Evolutionary conservation across 192 early-diverging fungal species (phyloP), one percentile per base, ranked within the genome.

Genomic region (Coemansia sp.): DNA sequence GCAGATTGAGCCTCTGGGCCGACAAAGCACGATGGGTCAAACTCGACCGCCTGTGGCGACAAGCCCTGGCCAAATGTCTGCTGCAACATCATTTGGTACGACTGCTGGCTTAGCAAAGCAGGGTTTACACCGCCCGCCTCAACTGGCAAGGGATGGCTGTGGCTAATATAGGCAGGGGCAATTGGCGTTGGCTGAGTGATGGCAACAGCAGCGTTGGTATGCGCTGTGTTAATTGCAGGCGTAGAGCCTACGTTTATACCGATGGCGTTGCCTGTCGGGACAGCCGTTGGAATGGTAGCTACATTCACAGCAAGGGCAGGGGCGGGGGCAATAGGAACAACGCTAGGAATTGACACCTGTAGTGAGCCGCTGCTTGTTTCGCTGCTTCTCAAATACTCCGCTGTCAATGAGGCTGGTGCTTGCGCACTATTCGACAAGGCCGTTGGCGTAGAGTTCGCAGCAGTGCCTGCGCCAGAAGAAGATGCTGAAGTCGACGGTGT

Each of bases 21-120:
- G 36, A 68, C 52, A 60, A 71, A 77, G 62, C 75, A 77, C 38
- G 75, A 77, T 2, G 69, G 62, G 44, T 77, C 75, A 71, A 77
- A 71, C 44, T 77, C 75, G n/a, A 62, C 53, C 51, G 75, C 57
- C 38, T 64, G 68, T 9, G 75, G 75, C 15, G 68, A 77, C 60
- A 71, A 60, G 62, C 68, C 75, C 11, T 67, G 63, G 21, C 74
- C 74, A 66, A 76, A 34, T 11, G 63, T 46, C 21, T 70, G 64
- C 33, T 52, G 60, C 26, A 76, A 20, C 48, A 67, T 56, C 51
- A 46, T 46, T 18, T 71, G 69, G 49, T 77, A 77, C 16, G 66
- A 45, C 15, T 38, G 46, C 60, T 63, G 65, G 38, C 39, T 23
- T 15, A 76, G 43, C 16, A 65, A 6, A 1, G 21, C 55, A 5